A percentile compares a stretch with the other conserved stretches of the same genome.
phyloP scores from a whole-genome alignment of 2,329 filamentous ascomycete genomes.

The Pseudohalonectria lignicola region DNA sequence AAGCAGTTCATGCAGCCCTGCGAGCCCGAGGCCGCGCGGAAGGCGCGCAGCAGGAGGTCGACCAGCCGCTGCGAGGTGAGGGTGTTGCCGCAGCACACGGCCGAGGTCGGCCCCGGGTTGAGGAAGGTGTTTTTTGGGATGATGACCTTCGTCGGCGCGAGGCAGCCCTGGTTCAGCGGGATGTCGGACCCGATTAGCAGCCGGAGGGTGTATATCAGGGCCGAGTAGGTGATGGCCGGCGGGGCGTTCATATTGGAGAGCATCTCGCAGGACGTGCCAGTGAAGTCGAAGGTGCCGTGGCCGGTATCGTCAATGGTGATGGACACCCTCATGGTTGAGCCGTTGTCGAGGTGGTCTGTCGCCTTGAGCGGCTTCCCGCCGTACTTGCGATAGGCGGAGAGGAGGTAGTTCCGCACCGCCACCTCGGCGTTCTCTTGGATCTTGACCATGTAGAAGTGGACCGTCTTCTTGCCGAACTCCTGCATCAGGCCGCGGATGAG shows the following conservation, averaged over 20 bases:
- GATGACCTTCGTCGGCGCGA: conserved; percentile 63
- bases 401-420: conserved; percentile 55
- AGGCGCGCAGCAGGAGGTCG: conserved; percentile 72
- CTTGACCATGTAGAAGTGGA: conserved; percentile 73
- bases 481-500: conserved; percentile 64
- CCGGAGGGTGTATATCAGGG: conserved; percentile 78
- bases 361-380: conserved; percentile 61
- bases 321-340: conserved; percentile 63
- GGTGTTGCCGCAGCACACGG: conserved; percentile 76
- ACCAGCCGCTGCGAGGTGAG: conserved; percentile 72
- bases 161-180: conserved; percentile 76
- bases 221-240: conserved; percentile 64
- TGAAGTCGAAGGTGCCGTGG: conserved; percentile 68
- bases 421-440: conserved; percentile 74
- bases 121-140: conserved; percentile 67
- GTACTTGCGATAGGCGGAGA: conserved; percentile 35
- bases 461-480: conserved; percentile 67
- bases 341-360: conserved; percentile 80
- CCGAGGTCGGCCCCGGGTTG: conserved; percentile 63
- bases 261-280: conserved; percentile 64
- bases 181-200: conserved; percentile 74
- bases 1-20: conserved; percentile 81
- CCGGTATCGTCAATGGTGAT: conserved; percentile 68
- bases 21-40: conserved; percentile 65
- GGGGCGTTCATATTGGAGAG: conserved; percentile 71